Evolutionary conservation across 805 yeast species (phyloP).

Genomic region (Wickerhamiella alocasiicola): DNA sequence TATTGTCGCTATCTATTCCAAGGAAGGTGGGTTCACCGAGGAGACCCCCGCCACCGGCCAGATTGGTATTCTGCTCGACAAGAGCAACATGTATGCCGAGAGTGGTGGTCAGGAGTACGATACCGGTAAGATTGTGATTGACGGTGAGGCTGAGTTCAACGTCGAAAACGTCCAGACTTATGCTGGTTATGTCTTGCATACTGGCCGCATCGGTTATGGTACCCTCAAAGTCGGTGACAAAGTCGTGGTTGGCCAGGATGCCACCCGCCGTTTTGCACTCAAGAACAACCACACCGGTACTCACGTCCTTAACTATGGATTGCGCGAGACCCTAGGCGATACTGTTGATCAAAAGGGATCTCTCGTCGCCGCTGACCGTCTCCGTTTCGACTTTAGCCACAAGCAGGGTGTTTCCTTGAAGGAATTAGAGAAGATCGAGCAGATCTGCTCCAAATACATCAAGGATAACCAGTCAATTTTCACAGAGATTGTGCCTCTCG

Average conservation of each 20-base stretch:
- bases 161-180: slow-evolving; percentile 87
- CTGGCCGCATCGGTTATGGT: slow-evolving; percentile 78
- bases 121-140: slow-evolving; percentile 83
- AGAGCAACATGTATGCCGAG: slow-evolving; percentile 94
- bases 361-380: slow-evolving; percentile 84
- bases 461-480: slow-evolving; percentile 60
- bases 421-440: slow-evolving; percentile 68
- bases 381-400: slow-evolving; percentile 93
- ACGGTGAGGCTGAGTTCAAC: slow-evolving; percentile 74
- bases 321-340: slow-evolving; percentile 76
- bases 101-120: slow-evolving; percentile 99
- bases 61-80: slow-evolving; percentile 72
- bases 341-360: slow-evolving; percentile 94
- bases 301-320: slow-evolving; percentile 80
- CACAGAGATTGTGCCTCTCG: slow-evolving; percentile 70
- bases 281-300: slow-evolving; percentile 98
- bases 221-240: slow-evolving; percentile 49
- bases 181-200: slow-evolving; percentile 92
- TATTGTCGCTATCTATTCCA: slow-evolving; percentile 54
- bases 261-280: slow-evolving; percentile 87
- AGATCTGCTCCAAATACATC: slow-evolving; percentile 58
- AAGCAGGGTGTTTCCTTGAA: slow-evolving; percentile 65
- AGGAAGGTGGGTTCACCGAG: slow-evolving; percentile 40
- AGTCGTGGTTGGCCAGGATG: slow-evolving; percentile 81
- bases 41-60: slow-evolving; percentile 36